These are phyloP conservation scores for Prunus mira DNA, from an alignment of 306 rosid genomes.

Conservation along the genomic window DNA sequence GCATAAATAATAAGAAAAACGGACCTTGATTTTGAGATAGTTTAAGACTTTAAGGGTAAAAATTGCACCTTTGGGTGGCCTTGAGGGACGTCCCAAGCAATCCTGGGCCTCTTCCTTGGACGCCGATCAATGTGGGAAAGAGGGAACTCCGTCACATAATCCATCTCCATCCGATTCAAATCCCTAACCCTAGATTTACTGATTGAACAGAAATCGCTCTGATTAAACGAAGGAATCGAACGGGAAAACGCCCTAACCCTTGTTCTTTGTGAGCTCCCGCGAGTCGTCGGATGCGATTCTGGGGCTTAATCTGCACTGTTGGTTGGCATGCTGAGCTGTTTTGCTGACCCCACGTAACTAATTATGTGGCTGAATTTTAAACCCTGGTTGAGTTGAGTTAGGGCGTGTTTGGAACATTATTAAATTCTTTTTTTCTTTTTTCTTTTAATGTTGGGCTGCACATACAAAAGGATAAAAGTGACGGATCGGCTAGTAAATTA, in stretches of 20 bases:
- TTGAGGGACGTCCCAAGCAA: conserved; percentile 48
- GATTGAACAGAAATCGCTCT: background rate
- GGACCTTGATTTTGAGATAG: background rate
- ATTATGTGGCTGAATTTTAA: background rate
- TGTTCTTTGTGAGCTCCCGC: conserved; percentile 20
- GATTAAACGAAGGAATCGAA: conserved; percentile 16
- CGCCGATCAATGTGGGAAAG: conserved; percentile 47
- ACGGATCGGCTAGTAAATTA: too few relatives aligned
- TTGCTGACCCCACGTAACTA: conserved; percentile 3
- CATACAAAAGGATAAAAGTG: too few relatives aligned
- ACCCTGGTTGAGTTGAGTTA: conserved; percentile 30
- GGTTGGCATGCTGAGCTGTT: background rate
- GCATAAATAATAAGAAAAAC: background rate
- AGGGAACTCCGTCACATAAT: conserved; percentile 38
- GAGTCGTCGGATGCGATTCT: conserved; percentile 22
- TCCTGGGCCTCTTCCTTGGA: conserved; percentile 49
- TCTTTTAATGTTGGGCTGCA: too few relatives aligned
- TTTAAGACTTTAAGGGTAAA: background rate
- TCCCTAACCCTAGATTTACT: conserved; percentile 23
- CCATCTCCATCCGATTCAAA: conserved; percentile 39
- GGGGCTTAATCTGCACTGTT: conserved; percentile 21
- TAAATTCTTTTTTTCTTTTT: too few relatives aligned
- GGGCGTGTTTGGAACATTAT: background rate
- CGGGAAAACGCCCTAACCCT: conserved; percentile 9
- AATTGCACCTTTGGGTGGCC: conserved; percentile 39